These are phyloP conservation scores for Pezicula radicicola DNA, from an alignment of 2,329 filamentous ascomycete genomes.

Conservation along the genomic window DNA sequence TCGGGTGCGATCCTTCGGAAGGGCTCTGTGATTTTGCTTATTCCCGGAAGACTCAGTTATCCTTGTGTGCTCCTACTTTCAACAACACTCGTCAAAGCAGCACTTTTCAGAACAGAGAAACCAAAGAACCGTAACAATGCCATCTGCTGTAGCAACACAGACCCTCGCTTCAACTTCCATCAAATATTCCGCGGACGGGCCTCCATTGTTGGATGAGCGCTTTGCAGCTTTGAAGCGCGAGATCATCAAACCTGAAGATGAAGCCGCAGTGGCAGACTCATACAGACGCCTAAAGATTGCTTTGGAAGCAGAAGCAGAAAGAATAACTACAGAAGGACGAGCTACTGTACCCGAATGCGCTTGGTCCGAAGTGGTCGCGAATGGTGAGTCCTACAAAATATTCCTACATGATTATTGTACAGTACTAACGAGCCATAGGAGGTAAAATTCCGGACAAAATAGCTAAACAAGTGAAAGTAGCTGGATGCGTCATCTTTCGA, in stretches of 20 bases:
- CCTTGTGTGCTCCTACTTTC: too few relatives aligned
- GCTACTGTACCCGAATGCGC: background rate
- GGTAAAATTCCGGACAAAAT: background rate
- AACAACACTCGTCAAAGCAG: too few relatives aligned
- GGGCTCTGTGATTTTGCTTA: too few relatives aligned
- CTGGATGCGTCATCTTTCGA: background rate
- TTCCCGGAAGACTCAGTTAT: too few relatives aligned
- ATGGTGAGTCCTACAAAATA: background rate
- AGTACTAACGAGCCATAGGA: background rate
- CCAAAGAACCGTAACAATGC: too few relatives aligned
- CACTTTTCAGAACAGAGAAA: too few relatives aligned
- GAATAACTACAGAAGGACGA: background rate
- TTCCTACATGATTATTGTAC: background rate
- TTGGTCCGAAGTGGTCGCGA: background rate
- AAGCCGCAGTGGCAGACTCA: background rate
- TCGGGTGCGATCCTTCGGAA: too few relatives aligned
- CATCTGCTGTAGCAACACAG: background rate
- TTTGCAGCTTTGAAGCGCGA: background rate
- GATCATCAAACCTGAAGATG: background rate
- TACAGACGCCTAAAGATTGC: background rate
- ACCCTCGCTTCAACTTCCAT: background rate
- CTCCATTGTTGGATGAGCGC: background rate
- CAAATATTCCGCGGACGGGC: background rate
- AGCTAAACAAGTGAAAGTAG: background rate
- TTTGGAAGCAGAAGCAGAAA: background rate